Evolutionary conservation across 768 basidiomycete genomes (phyloP).

Genomic region (Nidularia pulvinata): DNA sequence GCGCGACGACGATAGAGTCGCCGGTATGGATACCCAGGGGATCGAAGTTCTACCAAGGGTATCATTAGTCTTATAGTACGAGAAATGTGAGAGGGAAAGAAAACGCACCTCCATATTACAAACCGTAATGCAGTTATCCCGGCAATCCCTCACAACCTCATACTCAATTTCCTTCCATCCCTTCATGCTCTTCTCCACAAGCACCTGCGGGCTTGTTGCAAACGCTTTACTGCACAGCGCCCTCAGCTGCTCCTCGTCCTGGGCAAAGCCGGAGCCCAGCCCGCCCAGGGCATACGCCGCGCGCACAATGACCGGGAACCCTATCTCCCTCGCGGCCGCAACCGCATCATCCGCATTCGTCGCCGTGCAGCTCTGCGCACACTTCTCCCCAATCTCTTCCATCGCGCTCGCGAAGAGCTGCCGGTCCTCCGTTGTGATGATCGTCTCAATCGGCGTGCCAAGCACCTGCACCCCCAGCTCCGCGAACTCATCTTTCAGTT

Average conservation of each 20-base stretch:
- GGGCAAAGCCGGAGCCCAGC: slow-evolving; percentile 95
- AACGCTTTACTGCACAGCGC: slow-evolving; percentile 94
- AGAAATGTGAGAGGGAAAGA: neutral
- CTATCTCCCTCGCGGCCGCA: slow-evolving; percentile 80
- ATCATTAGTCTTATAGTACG: neutral
- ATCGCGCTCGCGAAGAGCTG: slow-evolving; percentile 94
- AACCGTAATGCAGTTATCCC: slow-evolving; percentile 98
- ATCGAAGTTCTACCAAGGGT: slow-evolving; percentile 84
- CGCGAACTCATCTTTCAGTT: slow-evolving; percentile 96
- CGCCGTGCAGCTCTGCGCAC: slow-evolving; percentile 87
- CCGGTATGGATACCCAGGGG: slow-evolving; percentile 98
- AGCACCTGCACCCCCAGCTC: slow-evolving; percentile 90
- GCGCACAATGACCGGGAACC: slow-evolving; percentile 95
- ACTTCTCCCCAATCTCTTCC: slow-evolving; percentile 95
- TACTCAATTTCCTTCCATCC: slow-evolving; percentile 99
- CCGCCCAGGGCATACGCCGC: slow-evolving; percentile 98
- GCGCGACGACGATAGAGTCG: slow-evolving; percentile 97
- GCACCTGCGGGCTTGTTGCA: slow-evolving; percentile 95
- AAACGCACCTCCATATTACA: slow-evolving; percentile 98
- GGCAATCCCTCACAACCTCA: slow-evolving; percentile 96
- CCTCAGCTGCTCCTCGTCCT: slow-evolving; percentile 86
- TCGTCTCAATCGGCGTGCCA: slow-evolving; percentile 95
- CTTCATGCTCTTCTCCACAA: slow-evolving; percentile 99
- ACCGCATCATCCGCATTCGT: slow-evolving; percentile 86
- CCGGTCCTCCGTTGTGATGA: slow-evolving; percentile 96